Conservation (phyloP, 2,329 filamentous ascomycete species). For the Colletotrichum paranaense region DNA sequence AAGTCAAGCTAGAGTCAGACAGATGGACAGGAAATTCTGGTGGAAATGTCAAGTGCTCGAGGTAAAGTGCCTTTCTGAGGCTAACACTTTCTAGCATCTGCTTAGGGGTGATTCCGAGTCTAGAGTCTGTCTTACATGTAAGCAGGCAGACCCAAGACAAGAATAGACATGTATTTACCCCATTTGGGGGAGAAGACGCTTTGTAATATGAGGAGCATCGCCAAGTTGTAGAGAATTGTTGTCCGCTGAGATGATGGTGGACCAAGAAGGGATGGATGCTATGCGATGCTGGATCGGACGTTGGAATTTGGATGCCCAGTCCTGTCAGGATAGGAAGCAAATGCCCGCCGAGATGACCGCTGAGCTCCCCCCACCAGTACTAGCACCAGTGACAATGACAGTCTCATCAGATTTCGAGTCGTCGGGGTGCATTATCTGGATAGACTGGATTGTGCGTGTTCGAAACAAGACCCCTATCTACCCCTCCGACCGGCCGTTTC, state of each 20-base stretch:
- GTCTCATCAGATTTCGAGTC: background rate
- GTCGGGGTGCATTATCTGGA: background rate
- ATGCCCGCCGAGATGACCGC: background rate
- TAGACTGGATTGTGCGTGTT: background rate
- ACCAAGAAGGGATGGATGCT: background rate
- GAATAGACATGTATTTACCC: background rate
- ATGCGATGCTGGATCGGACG: background rate
- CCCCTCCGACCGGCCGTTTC: conserved; percentile 14
- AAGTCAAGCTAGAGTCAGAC: background rate
- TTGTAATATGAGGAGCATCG: background rate
- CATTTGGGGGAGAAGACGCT: background rate
- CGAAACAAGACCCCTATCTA: conserved; percentile 25
- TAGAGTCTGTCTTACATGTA: background rate
- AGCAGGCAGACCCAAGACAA: background rate
- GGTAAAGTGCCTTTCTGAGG: background rate
- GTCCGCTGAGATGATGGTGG: too few relatives aligned
- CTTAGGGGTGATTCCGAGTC: background rate
- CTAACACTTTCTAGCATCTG: background rate
- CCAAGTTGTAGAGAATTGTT: background rate
- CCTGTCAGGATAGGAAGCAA: background rate
- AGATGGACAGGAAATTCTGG: background rate
- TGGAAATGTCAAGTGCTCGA: background rate
- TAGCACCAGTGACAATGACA: background rate
- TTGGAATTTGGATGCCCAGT: background rate
- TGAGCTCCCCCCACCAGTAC: too few relatives aligned